Conservation (phyloP, 306 rosid genomes). For the Pyrus pyrifolia region DNA sequence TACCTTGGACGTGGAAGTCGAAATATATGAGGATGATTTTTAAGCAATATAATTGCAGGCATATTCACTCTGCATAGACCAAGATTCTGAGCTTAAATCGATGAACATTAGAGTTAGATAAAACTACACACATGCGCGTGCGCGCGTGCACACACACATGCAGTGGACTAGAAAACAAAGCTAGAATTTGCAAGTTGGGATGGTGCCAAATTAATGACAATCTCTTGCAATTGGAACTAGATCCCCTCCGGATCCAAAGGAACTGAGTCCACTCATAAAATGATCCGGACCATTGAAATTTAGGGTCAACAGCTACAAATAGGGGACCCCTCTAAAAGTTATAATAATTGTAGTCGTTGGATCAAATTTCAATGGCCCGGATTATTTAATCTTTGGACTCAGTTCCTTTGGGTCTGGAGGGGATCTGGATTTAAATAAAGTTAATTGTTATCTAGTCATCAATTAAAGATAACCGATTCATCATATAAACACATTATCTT, state of each 20-base stretch:
- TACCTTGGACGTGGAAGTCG: neutral
- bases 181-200: neutral
- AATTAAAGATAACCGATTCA: neutral
- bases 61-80: slow-evolving; percentile 18
- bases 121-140: neutral
- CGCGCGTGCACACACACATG: no score
- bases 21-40: neutral
- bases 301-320: no score
- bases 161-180: neutral
- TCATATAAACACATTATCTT: neutral
- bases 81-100: slow-evolving; percentile 3
- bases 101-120: neutral
- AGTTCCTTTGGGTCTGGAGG: no score
- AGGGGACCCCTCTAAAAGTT: no score
- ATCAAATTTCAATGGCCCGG: no score
- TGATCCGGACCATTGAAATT: no score
- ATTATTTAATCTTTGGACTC: no score
- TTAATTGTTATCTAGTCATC: neutral
- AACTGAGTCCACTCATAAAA: no score
- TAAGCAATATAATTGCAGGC: slow-evolving; percentile 5
- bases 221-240: no score
- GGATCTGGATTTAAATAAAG: no score
- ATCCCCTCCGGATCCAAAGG: no score
- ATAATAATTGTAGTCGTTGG: no score
- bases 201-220: neutral